Conservation (phyloP, 192 early-diverging fungal species). For the Tieghemiomyces parasiticus region DNA sequence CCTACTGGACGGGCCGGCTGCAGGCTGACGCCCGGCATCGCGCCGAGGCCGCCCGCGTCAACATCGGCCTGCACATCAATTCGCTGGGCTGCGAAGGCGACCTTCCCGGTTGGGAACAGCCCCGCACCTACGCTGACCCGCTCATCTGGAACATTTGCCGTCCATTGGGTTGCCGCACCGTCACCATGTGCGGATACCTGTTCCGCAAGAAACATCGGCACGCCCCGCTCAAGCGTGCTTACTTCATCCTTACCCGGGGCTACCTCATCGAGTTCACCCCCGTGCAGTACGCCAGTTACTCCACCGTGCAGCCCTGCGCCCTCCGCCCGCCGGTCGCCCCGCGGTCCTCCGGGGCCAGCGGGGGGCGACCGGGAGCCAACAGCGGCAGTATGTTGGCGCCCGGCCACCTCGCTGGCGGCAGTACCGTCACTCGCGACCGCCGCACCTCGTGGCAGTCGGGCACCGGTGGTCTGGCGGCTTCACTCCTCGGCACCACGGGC, state of each 20-base stretch:
- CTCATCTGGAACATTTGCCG: constrained; percentile 27
- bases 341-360: neutral
- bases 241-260: constrained; percentile 26
- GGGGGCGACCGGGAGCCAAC: neutral
- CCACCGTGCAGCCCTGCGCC: constrained; percentile 1
- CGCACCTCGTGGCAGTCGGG: neutral
- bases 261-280: constrained; percentile 23
- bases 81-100: constrained; percentile 7
- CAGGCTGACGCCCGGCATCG: constrained; percentile 17
- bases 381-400: neutral
- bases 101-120: constrained; percentile 9
- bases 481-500: neutral
- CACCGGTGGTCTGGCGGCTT: neutral
- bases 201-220: constrained; percentile 28
- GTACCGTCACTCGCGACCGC: neutral
- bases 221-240: constrained; percentile 26
- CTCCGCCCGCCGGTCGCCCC: neutral
- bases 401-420: neutral
- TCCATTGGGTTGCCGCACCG: constrained; percentile 25
- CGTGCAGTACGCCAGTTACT: constrained; percentile 9
- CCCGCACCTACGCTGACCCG: constrained; percentile 19
- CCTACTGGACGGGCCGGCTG: constrained; percentile 25
- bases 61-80: neutral
- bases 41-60: constrained; percentile 3
- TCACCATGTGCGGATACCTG: constrained; percentile 25